Evolutionary conservation across 352 stramenopile species (phyloP), one percentile per base, ranked within the genome.

Genomic region (Pythium guiyangense): DNA sequence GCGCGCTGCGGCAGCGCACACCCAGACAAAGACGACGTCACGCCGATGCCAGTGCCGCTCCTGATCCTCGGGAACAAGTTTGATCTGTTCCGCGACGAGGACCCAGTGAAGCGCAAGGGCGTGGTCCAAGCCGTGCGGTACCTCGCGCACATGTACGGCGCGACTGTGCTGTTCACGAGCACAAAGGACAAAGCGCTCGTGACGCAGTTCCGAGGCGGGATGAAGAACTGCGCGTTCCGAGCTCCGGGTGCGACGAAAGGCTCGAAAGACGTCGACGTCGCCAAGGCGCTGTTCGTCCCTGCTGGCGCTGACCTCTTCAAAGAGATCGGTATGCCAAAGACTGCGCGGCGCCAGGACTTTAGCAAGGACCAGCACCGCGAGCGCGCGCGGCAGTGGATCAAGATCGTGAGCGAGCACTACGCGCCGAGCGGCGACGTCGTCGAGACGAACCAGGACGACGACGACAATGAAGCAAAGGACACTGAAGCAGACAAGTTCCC

Each of bases 51-150:
- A 20, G 55, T 96, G 1, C 90, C 88, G 4, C 55, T 97, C 26
- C 55, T 97, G 5, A 73, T 97, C 43, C 44, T 97, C 6, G 84
- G 70, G 46, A 94, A 94, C 73, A 97, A 97, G 59, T 96, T 85
- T 55, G 91, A 97, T 54, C 61, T 71, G 2, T 96, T 97, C 60
- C 80, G 80, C 17, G 78, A 96, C 39, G 73, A 96, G 60, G 90
- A 97, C 67, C 80, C 69, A 4, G 80, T 84, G 27, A 92, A 90
- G 62, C 85, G 85, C 54, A 96, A 96, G 62, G 84, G 74, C 1
- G 34, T 97, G 15, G 67, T 76, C 10, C 84, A 96, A 68, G 88
- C 88, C 4, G 70, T 97, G 44, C 73, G 90, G 2, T 96, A 88
- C 68, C 63, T 97, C 27, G 83, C 88, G 1, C 87, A 96, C 55